Base-by-base conservation (phyloP, 2,329 filamentous ascomycete genomes). In the Cucurbitaria berberidis region DNA sequence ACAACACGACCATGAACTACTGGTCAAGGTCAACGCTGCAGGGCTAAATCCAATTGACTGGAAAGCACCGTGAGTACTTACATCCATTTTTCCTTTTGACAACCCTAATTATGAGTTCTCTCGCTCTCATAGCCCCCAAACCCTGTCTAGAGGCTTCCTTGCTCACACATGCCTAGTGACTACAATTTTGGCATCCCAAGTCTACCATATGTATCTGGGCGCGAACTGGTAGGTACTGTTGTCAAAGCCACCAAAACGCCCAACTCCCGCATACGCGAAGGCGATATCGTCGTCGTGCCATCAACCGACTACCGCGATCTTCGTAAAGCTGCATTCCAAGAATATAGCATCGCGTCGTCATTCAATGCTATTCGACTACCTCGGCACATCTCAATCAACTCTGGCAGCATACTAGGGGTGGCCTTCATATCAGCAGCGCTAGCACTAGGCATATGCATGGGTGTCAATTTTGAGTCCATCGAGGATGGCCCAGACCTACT, bases 31-130 rank as follows among this genome's bases (percentile, higher is more conserved):
- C 1, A 76, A 82, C 32, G 83, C 84, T 11, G 86, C 90, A 62
- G 89, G 89, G 0, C 75, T 92, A 32, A 92, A 92, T 63, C 89
- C 89, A 0, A 89, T 92, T 49, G 89, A 90, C 69, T 90, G 86
- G 86, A 89, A 89, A 76, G 82, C 85, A 53, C 86, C 87, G 87
- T 89, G 76, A 62, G 84, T 79, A 26, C 11, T 3, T 30, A 5
- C 4, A 15, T n/a, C 29, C 16, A 5, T 30, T 13, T 35, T 13
- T 19, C 24, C 11, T 7, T 19, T 18, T 16, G 5, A 6, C 40
- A 30, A 18, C 4, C 0, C 13, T n/a, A 16, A n/a, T 13, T 4
- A 34, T 11, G 30, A 15, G 13, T n/a, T 4, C 9, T 34, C 15
- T 34, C 8, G 15, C 30, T n/a, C 15, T 5, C 13, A 13, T 15